Base-by-base conservation (phyloP, 2,329 filamentous ascomycete genomes). In the Chrysoporthe puriensis region DNA sequence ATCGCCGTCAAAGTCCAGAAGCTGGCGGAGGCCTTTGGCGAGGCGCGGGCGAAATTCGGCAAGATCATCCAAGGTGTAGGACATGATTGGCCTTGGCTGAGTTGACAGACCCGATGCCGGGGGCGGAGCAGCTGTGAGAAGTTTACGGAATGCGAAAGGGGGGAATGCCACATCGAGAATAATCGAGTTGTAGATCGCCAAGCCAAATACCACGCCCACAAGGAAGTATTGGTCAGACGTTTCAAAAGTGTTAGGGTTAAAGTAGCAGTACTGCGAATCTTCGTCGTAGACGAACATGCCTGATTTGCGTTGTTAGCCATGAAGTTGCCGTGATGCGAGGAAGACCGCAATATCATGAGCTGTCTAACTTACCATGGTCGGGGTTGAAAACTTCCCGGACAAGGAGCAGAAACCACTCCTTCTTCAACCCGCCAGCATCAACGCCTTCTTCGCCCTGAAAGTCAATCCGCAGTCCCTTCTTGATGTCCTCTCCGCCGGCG, bases 131-230 rank as follows among this genome's bases (percentile, higher is more conserved):
- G 92, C 88, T 3, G 92, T 89, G 52, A 97, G 84, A 26, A 97
- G 85, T 77, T 97, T 97, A 71, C 93, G 90, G 76, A 97, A 97
- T 1, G 92, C 90, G 76, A 97, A 97, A 0, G 94, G 92, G 1
- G 94, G 94, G 26, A 97, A 85, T 1, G 93, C 91, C 61, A 97
- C 87, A 75, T 97, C 94, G 21, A 97, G 83, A 72, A 97, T 97
- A 0, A 93, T 97, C 2, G 93, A 96, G 78, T 97, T 97, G 80
- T 97, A 97, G 70, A 97, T 97, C 16, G 94, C 94, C 68, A 97
- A 83, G 0, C 94, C 94, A 65, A 97, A 85, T 8, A 97, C 85
- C 14, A 96, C 92, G 0, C 94, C 94, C 40, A 97, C 91, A 32
- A 97, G 84, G 76, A 96, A 97, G 78, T 92, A 97, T 72, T 97